Percentiles rank a stretch among this genome's conserved stretches.
Evolutionary conservation across 2,329 filamentous ascomycete species (phyloP).

Genomic region (Xylariaceae sp.): DNA sequence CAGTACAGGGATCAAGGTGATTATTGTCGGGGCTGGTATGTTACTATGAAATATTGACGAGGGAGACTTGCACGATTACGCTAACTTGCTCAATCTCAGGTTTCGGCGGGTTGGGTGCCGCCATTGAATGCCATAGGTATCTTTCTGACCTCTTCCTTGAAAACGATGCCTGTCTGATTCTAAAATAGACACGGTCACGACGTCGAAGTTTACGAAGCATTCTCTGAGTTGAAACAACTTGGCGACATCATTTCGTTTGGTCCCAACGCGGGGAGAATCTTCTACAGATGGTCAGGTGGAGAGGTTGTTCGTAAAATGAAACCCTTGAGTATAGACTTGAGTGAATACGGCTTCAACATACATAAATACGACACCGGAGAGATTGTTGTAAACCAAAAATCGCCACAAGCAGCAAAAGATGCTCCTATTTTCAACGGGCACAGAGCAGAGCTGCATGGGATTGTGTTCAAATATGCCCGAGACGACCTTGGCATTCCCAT

Average conservation of each 20-base stretch:
- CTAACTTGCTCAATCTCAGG: no score
- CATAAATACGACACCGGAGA: constrained; percentile 59
- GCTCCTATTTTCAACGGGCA: constrained; percentile 58
- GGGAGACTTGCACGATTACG: no score
- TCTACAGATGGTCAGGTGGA: constrained; percentile 53
- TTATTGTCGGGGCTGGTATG: constrained; percentile 46
- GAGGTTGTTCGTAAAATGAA: constrained; percentile 44
- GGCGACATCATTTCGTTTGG: constrained; percentile 63
- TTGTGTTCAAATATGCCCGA: constrained; percentile 55
- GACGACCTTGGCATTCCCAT: constrained; percentile 54
- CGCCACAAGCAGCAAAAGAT: constrained; percentile 40
- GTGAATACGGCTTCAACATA: constrained; percentile 55
- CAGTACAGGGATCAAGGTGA: constrained; percentile 49
- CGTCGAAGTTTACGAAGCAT: constrained; percentile 56
- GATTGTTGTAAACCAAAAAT: constrained; percentile 53
- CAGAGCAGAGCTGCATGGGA: constrained; percentile 55
- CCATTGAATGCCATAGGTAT: constrained; percentile 60
- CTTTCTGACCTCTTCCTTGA: no score
- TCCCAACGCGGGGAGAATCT: constrained; percentile 57
- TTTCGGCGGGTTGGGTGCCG: constrained; percentile 59
- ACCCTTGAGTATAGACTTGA: constrained; percentile 48
- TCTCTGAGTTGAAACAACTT: constrained; percentile 53
- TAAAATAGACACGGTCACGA: constrained; percentile 59
- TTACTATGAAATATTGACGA: background rate
- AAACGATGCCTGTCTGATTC: no score